A percentile compares a stretch with the other conserved stretches of the same genome.
Conservation (phyloP, 192 early-diverging fungal genomes). For the Ambispora gerdemannii region DNA sequence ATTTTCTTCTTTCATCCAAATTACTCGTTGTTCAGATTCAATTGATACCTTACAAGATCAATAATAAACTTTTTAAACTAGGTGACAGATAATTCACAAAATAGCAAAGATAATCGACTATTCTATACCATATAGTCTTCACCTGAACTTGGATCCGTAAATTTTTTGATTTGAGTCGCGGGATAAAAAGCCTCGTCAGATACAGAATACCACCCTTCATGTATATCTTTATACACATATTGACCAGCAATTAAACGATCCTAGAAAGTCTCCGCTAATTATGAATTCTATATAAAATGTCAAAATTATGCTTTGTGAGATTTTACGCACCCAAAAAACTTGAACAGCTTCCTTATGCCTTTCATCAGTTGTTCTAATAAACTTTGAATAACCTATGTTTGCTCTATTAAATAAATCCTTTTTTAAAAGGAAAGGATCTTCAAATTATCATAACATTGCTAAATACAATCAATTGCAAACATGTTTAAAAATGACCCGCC, state of each 20-base stretch:
- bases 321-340: constrained; percentile 77
- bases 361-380: constrained; percentile 81
- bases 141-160: constrained; percentile 50
- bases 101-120: neutral
- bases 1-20: constrained; percentile 90
- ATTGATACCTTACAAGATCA: constrained; percentile 52
- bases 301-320: too few relatives aligned
- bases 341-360: constrained; percentile 69
- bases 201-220: constrained; percentile 93
- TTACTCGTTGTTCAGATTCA: constrained; percentile 81
- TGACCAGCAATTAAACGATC: constrained; percentile 60
- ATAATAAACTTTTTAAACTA: neutral
- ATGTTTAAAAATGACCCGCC: constrained; percentile 33
- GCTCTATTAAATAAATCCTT: constrained; percentile 66
- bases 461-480: too few relatives aligned
- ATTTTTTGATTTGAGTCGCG: constrained; percentile 65
- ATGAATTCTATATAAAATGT: too few relatives aligned
- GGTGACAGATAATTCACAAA: neutral
- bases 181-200: constrained; percentile 95
- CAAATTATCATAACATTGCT: too few relatives aligned
- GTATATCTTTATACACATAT: constrained; percentile 86
- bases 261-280: too few relatives aligned
- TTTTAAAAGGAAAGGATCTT: too few relatives aligned
- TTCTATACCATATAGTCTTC: constrained; percentile 44
- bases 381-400: constrained; percentile 76